Evolutionary conservation across 2,329 filamentous ascomycete genomes (phyloP).

Genomic region (Penicillium griseofulvum): DNA sequence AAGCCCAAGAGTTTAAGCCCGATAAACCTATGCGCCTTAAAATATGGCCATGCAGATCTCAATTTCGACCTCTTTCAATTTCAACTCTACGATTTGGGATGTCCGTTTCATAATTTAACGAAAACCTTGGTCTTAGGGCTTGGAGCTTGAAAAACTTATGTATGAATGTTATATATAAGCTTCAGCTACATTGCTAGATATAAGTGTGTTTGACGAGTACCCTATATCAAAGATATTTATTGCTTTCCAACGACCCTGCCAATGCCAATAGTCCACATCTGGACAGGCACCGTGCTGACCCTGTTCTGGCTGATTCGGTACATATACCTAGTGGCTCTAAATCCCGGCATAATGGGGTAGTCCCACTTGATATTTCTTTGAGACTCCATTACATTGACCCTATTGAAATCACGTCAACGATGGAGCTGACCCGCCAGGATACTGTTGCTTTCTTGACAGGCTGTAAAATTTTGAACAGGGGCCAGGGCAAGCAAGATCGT

Average conservation of each 20-base stretch:
- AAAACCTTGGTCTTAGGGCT: background rate
- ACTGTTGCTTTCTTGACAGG: background rate
- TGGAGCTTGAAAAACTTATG: background rate
- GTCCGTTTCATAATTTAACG: background rate
- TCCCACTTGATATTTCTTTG: slow-evolving; percentile 2
- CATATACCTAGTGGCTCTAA: background rate
- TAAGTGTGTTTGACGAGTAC: background rate
- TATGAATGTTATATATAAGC: background rate
- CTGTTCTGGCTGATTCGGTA: background rate
- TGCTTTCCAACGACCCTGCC: background rate
- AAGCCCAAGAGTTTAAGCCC: background rate
- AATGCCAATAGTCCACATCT: background rate
- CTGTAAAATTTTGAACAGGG: background rate
- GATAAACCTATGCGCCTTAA: background rate
- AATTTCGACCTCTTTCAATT: background rate
- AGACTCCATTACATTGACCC: background rate
- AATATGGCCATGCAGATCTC: slow-evolving; percentile 4
- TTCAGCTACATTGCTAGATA: background rate
- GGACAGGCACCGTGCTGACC: no score
- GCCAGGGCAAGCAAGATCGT: background rate
- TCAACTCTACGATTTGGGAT: background rate
- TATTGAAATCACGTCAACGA: background rate
- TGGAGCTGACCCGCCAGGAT: slow-evolving; percentile 4
- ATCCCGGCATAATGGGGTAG: background rate
- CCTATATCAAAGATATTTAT: background rate